Evolutionary conservation across 139 green algal species (phyloP).

Genomic region (Yamagishiella unicocca): DNA sequence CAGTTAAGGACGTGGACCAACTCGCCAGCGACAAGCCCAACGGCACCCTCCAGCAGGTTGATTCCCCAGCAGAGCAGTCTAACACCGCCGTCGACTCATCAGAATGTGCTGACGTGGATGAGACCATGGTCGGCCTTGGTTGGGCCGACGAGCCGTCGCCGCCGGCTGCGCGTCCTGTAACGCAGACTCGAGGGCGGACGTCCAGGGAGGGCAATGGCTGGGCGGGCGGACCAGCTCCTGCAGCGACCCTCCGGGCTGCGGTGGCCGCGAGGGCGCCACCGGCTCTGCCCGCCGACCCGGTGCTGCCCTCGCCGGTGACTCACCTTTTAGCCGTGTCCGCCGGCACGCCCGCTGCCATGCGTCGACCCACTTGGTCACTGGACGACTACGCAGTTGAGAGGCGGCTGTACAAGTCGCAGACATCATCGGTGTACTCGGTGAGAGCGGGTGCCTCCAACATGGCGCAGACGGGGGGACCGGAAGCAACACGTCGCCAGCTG

Average conservation of each 20-base stretch:
- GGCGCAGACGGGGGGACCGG: neutral
- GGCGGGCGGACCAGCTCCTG: neutral
- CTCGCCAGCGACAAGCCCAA: too few species aligned
- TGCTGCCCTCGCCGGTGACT: neutral
- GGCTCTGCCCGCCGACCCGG: neutral
- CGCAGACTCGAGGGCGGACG: neutral
- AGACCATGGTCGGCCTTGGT: too few species aligned
- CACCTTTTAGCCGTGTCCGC: neutral
- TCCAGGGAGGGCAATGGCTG: neutral
- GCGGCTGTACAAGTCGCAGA: neutral
- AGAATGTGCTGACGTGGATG: too few species aligned
- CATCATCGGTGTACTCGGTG: conserved; percentile 24
- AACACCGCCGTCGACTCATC: too few species aligned
- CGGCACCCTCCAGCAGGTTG: too few species aligned
- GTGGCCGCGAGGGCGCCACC: neutral
- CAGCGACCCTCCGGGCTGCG: neutral
- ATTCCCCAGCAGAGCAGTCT: too few species aligned
- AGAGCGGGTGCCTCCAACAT: too few species aligned
- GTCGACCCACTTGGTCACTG: neutral
- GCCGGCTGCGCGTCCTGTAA: neutral
- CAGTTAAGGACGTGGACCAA: too few species aligned
- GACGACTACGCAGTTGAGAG: neutral
- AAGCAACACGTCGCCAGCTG: too few species aligned
- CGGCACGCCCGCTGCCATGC: neutral
- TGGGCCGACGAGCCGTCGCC: too few species aligned